Base-by-base conservation (phyloP, 2,329 filamentous ascomycete species). In the Alternaria rosae region DNA sequence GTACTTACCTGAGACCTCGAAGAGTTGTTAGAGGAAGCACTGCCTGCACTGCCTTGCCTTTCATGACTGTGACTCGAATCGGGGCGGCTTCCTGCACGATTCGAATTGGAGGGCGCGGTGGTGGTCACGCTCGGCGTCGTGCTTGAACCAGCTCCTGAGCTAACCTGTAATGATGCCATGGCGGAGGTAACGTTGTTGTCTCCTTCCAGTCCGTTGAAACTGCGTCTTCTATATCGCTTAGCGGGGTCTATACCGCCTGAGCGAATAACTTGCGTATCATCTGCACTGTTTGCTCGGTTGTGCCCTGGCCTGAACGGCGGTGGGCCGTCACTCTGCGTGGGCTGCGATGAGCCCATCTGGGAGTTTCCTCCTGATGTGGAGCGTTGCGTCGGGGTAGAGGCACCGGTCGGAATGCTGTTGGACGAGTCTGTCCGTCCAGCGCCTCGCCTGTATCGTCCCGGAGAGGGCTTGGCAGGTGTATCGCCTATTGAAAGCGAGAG, bases 371-470 rank as follows among this genome's bases (percentile, higher is more conserved):
- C 65, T 20, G 71, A 65, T 35, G 69, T 62, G 23, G 75, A 72
- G 75, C 70, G 72, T 77, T 77, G 75, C 12, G 74, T 74, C 7
- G 74, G 64, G 8, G 73, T 75, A 13, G 72, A 70, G 17, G 68
- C 65, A 28, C 71, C 71, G 0, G 74, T 65, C 3, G 71, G 70
- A 20, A 75, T 69, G 52, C 77, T 76, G 64, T 73, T 71, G 70
- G 79, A 71, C 74, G 82, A 66, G 81, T 85, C 68, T 88, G 82
- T 80, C 62, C 87, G 83, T 68, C 87, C 86, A 60, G 86, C 83
- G 57, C 85, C 85, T 62, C 93, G 90, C 71, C 93, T 87, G 77
- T 97, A 97, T 61, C 94, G 88, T 77, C 97, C 93, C 1, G 92
- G 92, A 1, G 91, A 89, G 21, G 89, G 84, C 72, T 93, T 93